A percentile compares a stretch with the other conserved stretches of the same genome.
phyloP scores from a whole-genome alignment of 2,329 filamentous ascomycete genomes.

The Xylaria sp. region DNA sequence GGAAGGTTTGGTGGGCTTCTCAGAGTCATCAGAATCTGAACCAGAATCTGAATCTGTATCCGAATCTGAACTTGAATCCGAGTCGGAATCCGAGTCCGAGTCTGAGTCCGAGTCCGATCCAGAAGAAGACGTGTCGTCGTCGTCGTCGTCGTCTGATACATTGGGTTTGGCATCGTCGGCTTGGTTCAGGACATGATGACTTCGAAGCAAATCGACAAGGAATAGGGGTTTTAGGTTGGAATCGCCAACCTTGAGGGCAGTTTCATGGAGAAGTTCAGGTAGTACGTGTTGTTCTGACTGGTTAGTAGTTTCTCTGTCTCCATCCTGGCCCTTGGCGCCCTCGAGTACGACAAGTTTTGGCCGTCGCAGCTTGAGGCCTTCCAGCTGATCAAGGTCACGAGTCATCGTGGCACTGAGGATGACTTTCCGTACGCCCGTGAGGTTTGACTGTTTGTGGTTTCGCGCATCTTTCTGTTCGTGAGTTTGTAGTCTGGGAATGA shows the following conservation, averaged over 20 bases:
- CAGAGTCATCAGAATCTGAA: background rate
- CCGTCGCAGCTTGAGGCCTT: constrained; percentile 63
- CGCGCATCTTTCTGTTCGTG: constrained; percentile 45
- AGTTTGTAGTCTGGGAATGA: constrained; percentile 57
- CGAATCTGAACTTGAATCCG: constrained; percentile 32
- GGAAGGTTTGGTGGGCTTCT: background rate
- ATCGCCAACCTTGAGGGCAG: constrained; percentile 62
- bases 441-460: constrained; percentile 49
- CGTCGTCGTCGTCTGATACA: constrained; percentile 1
- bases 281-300: constrained; percentile 49
- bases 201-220: constrained; percentile 68
- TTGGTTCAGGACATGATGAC: constrained; percentile 41
- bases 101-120: constrained; percentile 32
- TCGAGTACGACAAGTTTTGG: constrained; percentile 75
- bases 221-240: constrained; percentile 74
- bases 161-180: constrained; percentile 14
- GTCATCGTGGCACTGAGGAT: constrained; percentile 92
- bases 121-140: constrained; percentile 34
- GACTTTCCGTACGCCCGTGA: constrained; percentile 65
- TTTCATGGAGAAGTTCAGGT: constrained; percentile 59
- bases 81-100: background rate
- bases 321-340: constrained; percentile 36
- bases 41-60: constrained; percentile 17
- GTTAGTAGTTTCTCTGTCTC: constrained; percentile 35
- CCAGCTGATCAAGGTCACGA: constrained; percentile 73